Conservation (phyloP, 164 flowering plant genomes). For the Pachysandra terminalis region DNA sequence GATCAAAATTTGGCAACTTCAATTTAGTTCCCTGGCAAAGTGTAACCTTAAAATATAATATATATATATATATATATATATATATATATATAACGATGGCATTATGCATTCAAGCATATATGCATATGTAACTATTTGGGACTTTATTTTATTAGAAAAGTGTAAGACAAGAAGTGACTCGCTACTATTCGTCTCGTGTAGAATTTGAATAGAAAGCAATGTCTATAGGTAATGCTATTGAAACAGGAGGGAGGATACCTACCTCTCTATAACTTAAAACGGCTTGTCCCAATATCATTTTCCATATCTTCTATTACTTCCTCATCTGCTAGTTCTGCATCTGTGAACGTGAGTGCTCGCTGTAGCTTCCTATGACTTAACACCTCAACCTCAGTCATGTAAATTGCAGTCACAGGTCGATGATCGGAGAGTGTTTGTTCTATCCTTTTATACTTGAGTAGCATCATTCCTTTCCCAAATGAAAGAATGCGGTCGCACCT, state of each 20-base stretch:
- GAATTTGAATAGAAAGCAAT: too few species aligned
- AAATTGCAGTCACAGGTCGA: slow-evolving; percentile 83
- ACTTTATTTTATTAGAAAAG: too few species aligned
- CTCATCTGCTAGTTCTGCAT: slow-evolving; percentile 69
- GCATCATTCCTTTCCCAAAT: slow-evolving; percentile 74
- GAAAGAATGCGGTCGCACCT: slow-evolving; percentile 98
- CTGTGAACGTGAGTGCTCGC: slow-evolving; percentile 76
- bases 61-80: too few species aligned
- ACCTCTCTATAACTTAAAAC: slow-evolving; percentile 31
- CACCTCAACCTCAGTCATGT: slow-evolving; percentile 76
- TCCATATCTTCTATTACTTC: slow-evolving; percentile 36
- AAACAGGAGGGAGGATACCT: background rate
- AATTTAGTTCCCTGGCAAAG: too few species aligned
- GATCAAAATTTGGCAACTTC: too few species aligned
- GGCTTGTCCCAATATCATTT: slow-evolving; percentile 24
- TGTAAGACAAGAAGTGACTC: too few species aligned
- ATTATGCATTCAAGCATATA: too few species aligned
- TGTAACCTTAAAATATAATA: too few species aligned
- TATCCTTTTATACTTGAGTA: slow-evolving; percentile 57
- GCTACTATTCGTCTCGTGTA: too few species aligned
- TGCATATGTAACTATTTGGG: too few species aligned
- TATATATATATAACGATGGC: too few species aligned
- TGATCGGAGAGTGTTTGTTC: slow-evolving; percentile 86
- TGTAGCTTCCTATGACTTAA: slow-evolving; percentile 71
- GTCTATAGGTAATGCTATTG: too few species aligned